phyloP scores from a whole-genome alignment of 1,139 yeast species.

The Candida tunisiensis region DNA sequence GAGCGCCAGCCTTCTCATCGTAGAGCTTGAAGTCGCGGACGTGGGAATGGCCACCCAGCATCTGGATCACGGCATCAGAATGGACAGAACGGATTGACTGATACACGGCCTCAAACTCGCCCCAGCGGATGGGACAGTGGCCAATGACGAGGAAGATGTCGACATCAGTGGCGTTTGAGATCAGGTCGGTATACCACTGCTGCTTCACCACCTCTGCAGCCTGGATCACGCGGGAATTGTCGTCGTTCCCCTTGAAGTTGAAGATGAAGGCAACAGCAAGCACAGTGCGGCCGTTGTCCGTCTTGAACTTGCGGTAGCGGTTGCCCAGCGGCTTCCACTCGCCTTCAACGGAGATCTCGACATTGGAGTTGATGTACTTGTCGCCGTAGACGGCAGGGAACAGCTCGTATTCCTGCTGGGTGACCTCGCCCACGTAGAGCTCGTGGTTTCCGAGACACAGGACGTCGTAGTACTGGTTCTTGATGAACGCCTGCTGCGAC shows the following conservation, averaged over 20 bases:
- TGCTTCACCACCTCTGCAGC: conserved; percentile 38
- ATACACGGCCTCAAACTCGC: conserved; percentile 38
- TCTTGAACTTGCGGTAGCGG: conserved; percentile 44
- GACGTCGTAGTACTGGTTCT: conserved; percentile 47
- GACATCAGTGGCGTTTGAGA: too few relatives aligned
- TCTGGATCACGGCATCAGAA: conserved; percentile 56
- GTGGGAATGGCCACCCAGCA: conserved; percentile 92
- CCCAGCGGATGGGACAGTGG: conserved; percentile 58
- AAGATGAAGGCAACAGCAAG: conserved; percentile 70
- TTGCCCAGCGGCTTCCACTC: conserved; percentile 51
- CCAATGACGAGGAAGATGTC: conserved; percentile 62
- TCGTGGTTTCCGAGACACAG: conserved; percentile 90
- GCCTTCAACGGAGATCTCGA: conserved; percentile 33
- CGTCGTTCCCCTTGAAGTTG: conserved; percentile 49
- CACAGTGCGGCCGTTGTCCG: conserved; percentile 36
- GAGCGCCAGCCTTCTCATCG: conserved; percentile 52
- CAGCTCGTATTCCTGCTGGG: conserved; percentile 38
- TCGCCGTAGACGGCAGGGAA: conserved; percentile 45
- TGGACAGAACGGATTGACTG: conserved; percentile 34
- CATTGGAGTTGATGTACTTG: conserved; percentile 65
- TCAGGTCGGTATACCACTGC: conserved; percentile 58
- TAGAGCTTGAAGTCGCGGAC: conserved; percentile 64
- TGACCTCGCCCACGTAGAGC: conserved; percentile 50
- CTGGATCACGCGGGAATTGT: conserved; percentile 46
- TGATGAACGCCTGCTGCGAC: conserved; percentile 45